Percentiles rank a stretch among this genome's conserved stretches.
Evolutionary conservation across 257 asterid genomes (phyloP).

Genomic region (Lavandula angustifolia): DNA sequence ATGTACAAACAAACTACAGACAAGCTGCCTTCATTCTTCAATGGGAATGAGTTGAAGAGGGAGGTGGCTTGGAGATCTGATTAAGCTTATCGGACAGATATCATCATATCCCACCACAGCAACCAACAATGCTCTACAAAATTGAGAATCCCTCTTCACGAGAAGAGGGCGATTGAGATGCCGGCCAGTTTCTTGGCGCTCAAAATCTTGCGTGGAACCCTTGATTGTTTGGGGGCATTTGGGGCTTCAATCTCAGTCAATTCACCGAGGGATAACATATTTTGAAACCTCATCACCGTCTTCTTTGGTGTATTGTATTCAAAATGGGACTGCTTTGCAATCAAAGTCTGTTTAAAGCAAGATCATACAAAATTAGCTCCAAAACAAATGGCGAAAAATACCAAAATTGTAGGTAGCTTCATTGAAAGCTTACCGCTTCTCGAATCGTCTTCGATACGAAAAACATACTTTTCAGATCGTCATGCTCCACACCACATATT

Average conservation of each 20-base stretch:
- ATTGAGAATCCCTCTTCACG: too few relatives aligned
- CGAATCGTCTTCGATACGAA: slow-evolving; percentile 56
- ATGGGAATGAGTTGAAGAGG: slow-evolving; percentile 43
- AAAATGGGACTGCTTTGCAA: slow-evolving; percentile 66
- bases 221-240: slow-evolving; percentile 59
- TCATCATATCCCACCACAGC: too few relatives aligned
- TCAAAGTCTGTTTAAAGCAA: slow-evolving; percentile 49
- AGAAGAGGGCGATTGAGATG: slow-evolving; percentile 60
- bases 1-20: slow-evolving; percentile 36
- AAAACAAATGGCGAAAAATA: too few relatives aligned
- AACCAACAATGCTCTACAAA: slow-evolving; percentile 26
- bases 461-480: slow-evolving; percentile 68
- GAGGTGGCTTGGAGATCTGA: too few relatives aligned
- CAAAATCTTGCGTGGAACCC: slow-evolving; percentile 47
- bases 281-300: slow-evolving; percentile 41
- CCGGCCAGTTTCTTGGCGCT: slow-evolving; percentile 51
- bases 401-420: too few relatives aligned
- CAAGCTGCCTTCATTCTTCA: slow-evolving; percentile 40
- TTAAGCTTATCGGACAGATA: too few relatives aligned
- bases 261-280: slow-evolving; percentile 29
- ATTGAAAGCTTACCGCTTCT: slow-evolving; percentile 53
- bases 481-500: slow-evolving; percentile 80
- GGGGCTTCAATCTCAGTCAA: slow-evolving; percentile 49
- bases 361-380: not conserved
- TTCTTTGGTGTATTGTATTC: slow-evolving; percentile 66